These are phyloP conservation scores for Trametes meyenii DNA, from an alignment of 768 basidiomycete species.

Conservation along the genomic window DNA sequence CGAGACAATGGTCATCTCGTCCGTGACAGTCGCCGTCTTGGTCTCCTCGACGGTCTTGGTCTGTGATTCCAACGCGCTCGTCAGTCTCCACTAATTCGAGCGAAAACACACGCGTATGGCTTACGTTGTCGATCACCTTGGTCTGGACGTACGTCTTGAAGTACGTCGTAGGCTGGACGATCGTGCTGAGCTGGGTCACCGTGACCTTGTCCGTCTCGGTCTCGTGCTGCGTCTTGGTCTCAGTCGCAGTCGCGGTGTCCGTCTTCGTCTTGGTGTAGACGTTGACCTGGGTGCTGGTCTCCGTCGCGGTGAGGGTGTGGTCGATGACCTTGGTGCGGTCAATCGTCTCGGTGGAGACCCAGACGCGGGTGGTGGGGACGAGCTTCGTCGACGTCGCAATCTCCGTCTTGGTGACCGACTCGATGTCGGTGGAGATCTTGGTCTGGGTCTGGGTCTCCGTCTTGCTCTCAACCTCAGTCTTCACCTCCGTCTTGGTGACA, in stretches of 20 bases:
- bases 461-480: constrained; percentile 45
- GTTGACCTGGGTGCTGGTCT: constrained; percentile 58
- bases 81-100: constrained; percentile 3
- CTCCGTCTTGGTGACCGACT: constrained; percentile 30
- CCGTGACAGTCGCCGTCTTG: constrained; percentile 40
- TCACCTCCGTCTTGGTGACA: constrained; percentile 33
- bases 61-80: constrained; percentile 29
- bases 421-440: constrained; percentile 39
- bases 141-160: constrained; percentile 55
- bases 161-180: constrained; percentile 61
- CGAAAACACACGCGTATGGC: constrained; percentile 27
- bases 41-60: constrained; percentile 59
- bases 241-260: constrained; percentile 31
- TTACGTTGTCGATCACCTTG: constrained; percentile 60
- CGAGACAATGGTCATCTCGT: constrained; percentile 38
- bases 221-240: constrained; percentile 19
- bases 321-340: constrained; percentile 55
- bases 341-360: constrained; percentile 66
- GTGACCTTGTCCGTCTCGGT: constrained; percentile 45
- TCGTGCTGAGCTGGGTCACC: constrained; percentile 51
- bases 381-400: constrained; percentile 44
- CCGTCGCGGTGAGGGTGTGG: constrained; percentile 64
- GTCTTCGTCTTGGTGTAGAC: constrained; percentile 51
- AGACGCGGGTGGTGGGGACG: constrained; percentile 65
- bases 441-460: constrained; percentile 44